Conservation (phyloP, 306 rosid species). For the Lithocarpus polystachyus region DNA sequence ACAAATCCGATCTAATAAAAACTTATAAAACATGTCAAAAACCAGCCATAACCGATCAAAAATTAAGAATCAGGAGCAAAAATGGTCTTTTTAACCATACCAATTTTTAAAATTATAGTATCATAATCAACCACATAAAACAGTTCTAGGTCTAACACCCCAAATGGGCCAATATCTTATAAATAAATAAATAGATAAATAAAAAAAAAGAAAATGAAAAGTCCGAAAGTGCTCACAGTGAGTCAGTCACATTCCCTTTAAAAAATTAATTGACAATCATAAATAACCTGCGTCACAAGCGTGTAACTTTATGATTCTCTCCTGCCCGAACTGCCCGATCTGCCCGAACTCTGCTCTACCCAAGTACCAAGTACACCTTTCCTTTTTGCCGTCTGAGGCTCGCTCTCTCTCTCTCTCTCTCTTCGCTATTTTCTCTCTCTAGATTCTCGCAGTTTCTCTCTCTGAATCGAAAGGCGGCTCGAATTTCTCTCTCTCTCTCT, state of each 20-base stretch:
- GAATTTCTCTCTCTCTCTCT: background rate
- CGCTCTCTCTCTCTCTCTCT: background rate
- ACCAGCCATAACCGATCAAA: too few relatives aligned
- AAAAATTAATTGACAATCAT: background rate
- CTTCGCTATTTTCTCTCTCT: background rate
- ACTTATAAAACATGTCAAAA: too few relatives aligned
- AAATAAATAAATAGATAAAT: too few relatives aligned
- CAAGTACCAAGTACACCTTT: constrained; percentile 1
- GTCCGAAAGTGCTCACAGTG: background rate
- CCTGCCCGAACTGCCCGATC: background rate
- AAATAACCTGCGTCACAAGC: background rate
- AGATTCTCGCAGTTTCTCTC: background rate
- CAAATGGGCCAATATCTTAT: too few relatives aligned
- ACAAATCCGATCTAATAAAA: too few relatives aligned
- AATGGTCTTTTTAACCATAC: too few relatives aligned
- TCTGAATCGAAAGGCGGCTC: background rate
- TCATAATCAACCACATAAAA: too few relatives aligned
- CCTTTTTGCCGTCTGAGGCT: constrained; percentile 1
- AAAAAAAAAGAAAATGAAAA: too few relatives aligned
- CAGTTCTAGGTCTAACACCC: too few relatives aligned
- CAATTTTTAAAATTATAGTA: too few relatives aligned
- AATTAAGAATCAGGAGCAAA: too few relatives aligned
- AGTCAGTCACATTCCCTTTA: background rate
- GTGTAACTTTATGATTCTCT: background rate
- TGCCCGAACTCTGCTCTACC: background rate